Evolutionary conservation across 2,329 filamentous ascomycete species (phyloP), one percentile per base, ranked within the genome.

Genomic region (Epichloe elymi): DNA sequence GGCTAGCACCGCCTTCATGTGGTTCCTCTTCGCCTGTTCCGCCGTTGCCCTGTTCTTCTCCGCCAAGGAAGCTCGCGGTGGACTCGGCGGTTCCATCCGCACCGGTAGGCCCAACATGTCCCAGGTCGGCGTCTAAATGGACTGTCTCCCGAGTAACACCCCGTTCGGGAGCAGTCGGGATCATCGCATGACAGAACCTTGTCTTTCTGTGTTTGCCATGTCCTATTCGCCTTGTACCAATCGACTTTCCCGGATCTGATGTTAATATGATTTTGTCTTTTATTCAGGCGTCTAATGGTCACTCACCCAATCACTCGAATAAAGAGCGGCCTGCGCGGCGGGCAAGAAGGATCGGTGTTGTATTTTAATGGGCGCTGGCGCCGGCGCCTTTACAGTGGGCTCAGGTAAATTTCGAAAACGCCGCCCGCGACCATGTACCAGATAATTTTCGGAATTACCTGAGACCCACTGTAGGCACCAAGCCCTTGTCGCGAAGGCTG

Each of bases 1-100:
- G 70, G 86, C 86, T 38, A 77, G 78, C 55, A 80, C 78, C 36
- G 84, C 79, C 38, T 91, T 91, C 70, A 75, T 88, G 68, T 91
- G 84, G 84, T 89, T 90, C 69, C 76, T 87, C 46, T 87, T 83
- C 64, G 74, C 70, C 39, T 72, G 76, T 26, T 85, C 83, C 61
- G 68, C 72, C 30, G 80, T 71, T 3, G 74, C 75, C 40, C 63
- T 81, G 43, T 70, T 79, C 61, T 74, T 86, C 55, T 68, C 75
- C 51, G 64, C 80, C 59, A 68, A 70, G 53, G 73, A 75, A 52
- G 72, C 75, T 58, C 74, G 79, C 40, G 68, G 73, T 50, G 64
- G 67, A 52, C 48, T 63, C 41, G 67, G 69, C 49, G 70, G 73
- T 15, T 73, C 72, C 33, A 58, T 70, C 46, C 66, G 70, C 55